phyloP scores from a whole-genome alignment of 495 filamentous ascomycete genomes.

The Cercophora sp. region DNA sequence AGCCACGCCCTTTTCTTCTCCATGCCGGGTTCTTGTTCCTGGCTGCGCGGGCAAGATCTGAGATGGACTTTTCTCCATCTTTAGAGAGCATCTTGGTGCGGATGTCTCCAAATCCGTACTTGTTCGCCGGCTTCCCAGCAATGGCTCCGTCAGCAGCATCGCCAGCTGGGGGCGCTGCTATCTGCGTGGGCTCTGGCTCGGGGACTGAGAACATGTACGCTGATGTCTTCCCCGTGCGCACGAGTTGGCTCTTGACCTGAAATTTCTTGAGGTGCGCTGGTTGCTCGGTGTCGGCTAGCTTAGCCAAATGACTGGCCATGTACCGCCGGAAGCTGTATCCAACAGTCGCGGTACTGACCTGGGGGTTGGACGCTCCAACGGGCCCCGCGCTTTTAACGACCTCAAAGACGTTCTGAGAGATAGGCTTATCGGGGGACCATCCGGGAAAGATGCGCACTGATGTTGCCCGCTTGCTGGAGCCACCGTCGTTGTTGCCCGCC shows the following conservation, averaged over 20 bases:
- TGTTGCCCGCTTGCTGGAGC: constrained; percentile 18
- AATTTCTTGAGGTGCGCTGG: constrained; percentile 42
- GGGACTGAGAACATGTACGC: constrained; percentile 41
- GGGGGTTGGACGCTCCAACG: constrained; percentile 40
- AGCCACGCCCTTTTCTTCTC: constrained; percentile 31
- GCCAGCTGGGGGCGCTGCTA: too few species aligned
- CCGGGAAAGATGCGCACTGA: constrained; percentile 26
- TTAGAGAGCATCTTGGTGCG: constrained; percentile 19
- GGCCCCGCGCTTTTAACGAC: constrained; percentile 39
- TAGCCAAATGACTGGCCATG: constrained; percentile 35
- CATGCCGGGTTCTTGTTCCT: constrained; percentile 10
- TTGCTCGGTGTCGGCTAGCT: constrained; percentile 40
- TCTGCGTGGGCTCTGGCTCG: background rate
- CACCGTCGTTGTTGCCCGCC: constrained; percentile 1
- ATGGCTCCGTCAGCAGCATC: background rate
- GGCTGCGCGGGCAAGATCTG: constrained; percentile 18
- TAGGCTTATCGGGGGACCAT: constrained; percentile 44
- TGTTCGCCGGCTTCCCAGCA: background rate
- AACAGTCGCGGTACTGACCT: constrained; percentile 39
- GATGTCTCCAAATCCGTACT: constrained; percentile 26
- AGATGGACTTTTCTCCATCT: constrained; percentile 17
- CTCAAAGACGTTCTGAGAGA: constrained; percentile 41
- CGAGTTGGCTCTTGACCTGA: constrained; percentile 38
- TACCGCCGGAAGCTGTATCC: constrained; percentile 43
- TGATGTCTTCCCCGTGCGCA: constrained; percentile 40